Conservation (phyloP, 805 yeast genomes). For the Schwanniomyces pseudopolymorphus region DNA sequence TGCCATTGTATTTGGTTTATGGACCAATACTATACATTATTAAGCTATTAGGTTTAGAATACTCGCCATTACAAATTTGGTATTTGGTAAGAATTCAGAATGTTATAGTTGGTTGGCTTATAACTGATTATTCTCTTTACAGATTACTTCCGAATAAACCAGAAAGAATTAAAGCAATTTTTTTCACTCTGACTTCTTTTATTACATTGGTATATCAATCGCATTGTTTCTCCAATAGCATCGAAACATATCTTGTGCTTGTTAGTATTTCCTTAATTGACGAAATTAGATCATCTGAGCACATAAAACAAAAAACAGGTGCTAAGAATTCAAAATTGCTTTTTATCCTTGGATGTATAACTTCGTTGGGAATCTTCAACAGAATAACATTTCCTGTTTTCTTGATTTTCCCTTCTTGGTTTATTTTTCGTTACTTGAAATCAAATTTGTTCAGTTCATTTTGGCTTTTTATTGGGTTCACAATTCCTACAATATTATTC, state of each 20-base stretch:
- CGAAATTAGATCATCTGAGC: constrained; percentile 30
- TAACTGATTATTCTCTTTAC: constrained; percentile 44
- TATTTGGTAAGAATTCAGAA: constrained; percentile 52
- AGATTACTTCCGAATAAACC: constrained; percentile 48
- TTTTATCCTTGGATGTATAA: constrained; percentile 45
- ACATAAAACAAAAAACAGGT: constrained; percentile 3
- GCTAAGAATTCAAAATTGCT: constrained; percentile 8
- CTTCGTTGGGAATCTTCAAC: constrained; percentile 75
- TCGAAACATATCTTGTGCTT: constrained; percentile 65
- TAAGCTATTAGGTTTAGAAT: constrained; percentile 28
- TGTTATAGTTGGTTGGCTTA: constrained; percentile 38
- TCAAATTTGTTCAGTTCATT: constrained; percentile 24
- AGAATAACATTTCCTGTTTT: constrained; percentile 82
- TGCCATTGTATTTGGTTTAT: constrained; percentile 65
- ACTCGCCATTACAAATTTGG: constrained; percentile 52
- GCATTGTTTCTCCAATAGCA: constrained; percentile 85
- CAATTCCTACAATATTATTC: constrained; percentile 31
- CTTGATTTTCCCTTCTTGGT: constrained; percentile 60
- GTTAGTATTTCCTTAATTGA: constrained; percentile 51
- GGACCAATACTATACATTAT: constrained; percentile 56
- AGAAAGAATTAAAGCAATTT: constrained; percentile 48
- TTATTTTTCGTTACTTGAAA: constrained; percentile 44
- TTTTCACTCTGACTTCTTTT: constrained; percentile 58
- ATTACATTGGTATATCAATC: constrained; percentile 77
- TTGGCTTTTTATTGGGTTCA: constrained; percentile 26